phyloP scores from a whole-genome alignment of 345 rosid genomes.

The Schrenkiella parvula region DNA sequence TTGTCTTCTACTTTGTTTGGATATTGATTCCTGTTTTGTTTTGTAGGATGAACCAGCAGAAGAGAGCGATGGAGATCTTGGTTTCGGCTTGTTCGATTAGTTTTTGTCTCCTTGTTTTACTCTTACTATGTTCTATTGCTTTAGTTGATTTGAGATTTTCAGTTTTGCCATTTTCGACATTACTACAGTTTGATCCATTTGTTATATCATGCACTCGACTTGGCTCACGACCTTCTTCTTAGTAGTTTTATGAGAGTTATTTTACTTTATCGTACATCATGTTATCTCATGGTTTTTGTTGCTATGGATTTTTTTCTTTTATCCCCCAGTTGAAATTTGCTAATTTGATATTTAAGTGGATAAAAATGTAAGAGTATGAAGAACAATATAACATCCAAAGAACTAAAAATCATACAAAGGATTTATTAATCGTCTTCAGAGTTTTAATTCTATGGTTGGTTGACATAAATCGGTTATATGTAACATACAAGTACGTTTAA shows the following conservation, averaged over 20 bases:
- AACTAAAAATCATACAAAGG: too few relatives aligned
- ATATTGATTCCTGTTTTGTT: not conserved
- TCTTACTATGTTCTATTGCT: not conserved
- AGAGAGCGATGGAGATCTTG: conserved; percentile 85
- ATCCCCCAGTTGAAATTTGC: too few relatives aligned
- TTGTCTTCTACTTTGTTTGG: not conserved
- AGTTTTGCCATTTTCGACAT: conserved; percentile 6
- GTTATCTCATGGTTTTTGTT: not conserved
- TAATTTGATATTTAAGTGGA: too few relatives aligned
- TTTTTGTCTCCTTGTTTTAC: not conserved
- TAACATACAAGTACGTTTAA: too few relatives aligned
- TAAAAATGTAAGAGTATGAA: too few relatives aligned
- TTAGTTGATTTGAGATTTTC: conserved; percentile 20
- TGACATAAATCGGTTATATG: too few relatives aligned
- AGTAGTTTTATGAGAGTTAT: not conserved
- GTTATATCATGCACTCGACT: not conserved
- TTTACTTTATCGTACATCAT: not conserved
- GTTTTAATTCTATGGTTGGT: too few relatives aligned
- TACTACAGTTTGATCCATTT: not conserved
- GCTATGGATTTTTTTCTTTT: not conserved
- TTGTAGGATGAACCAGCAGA: conserved; percentile 72
- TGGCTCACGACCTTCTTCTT: not conserved
- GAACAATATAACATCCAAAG: too few relatives aligned
- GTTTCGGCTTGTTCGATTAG: conserved; percentile 81
- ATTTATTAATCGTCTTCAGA: too few relatives aligned